Base-by-base conservation (phyloP, 2,329 filamentous ascomycete genomes). In the Exophiala sp. region DNA sequence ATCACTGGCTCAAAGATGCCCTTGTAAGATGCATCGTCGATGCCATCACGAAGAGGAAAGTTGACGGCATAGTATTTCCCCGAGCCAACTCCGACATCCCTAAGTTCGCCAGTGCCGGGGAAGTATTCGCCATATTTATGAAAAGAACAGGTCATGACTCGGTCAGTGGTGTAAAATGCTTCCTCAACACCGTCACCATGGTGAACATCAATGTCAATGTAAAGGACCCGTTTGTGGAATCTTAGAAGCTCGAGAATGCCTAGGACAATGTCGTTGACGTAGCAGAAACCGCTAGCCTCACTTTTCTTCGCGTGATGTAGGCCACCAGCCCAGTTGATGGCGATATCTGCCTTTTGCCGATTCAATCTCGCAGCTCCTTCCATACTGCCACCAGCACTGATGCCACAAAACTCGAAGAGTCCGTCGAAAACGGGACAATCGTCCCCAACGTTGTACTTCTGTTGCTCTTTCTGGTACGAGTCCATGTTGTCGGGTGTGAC, bases 401-500 rank as follows among this genome's bases (percentile, higher is more conserved):
- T 85, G 14, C 80, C 81, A 60, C 81, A 85, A 64, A 84, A 85
- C 63, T 85, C 81, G 56, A 85, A 85, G 13, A 85, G 70, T 13
- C 82, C 82, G 59, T 85, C 82, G 54, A 85, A 85, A 0, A 85
- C 82, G 1, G 82, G 82, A 60, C 74, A 77, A 57, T 78, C 75
- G 48, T 78, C 82, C 46, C 81, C 81, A 48, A 85, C 81, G 53
- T 85, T 85, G 69, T 83, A 85, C 59, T 75, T 81, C 80, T 87
- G 85, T 67, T 97, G 90, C 67, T 98, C 93, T 62, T 90, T 86
- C 60, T 84, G 80, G 65, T 88, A 97, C 58, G 80, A 80, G 61
- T 98, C 94, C 88, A 97, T 97, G 66, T 98, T 98, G 72, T 98
- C 93, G 1, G 93, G 94, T 0, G 93, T 97, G 48, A 98, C 93